Percentiles rank a stretch among this genome's conserved stretches.
Conservation (phyloP, 768 basidiomycete genomes). For the Naematelia encephala region DNA sequence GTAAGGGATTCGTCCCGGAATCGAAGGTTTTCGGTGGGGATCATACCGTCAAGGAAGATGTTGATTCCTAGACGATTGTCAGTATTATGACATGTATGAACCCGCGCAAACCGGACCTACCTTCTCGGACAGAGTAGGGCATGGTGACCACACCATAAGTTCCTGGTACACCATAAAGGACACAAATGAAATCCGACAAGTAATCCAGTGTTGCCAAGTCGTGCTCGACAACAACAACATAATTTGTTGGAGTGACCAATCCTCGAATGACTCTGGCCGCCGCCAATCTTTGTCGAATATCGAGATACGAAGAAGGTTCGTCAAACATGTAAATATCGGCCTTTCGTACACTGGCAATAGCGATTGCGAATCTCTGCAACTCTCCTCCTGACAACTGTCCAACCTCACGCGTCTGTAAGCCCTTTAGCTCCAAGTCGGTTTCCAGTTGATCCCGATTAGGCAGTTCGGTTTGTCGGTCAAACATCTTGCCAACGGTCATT, state of each 20-base stretch:
- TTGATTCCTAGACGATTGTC: constrained; percentile 72
- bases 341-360: constrained; percentile 89
- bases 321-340: constrained; percentile 72
- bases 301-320: constrained; percentile 96
- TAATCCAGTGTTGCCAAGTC: constrained; percentile 98
- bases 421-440: constrained; percentile 78
- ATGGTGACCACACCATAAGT: constrained; percentile 82
- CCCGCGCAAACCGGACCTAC: constrained; percentile 52
- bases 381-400: constrained; percentile 90
- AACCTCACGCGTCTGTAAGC: constrained; percentile 81
- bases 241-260: constrained; percentile 75
- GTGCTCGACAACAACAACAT: constrained; percentile 97
- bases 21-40: constrained; percentile 96
- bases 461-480: constrained; percentile 78
- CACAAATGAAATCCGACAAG: constrained; percentile 96
- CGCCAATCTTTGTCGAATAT: constrained; percentile 89
- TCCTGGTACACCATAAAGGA: constrained; percentile 74
- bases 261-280: constrained; percentile 93
- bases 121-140: constrained; percentile 97
- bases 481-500: constrained; percentile 83
- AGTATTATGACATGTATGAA: neutral
- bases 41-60: constrained; percentile 98
- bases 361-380: constrained; percentile 95
- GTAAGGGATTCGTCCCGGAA: constrained; percentile 93
- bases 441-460: constrained; percentile 78